Evolutionary conservation across 2,329 filamentous ascomycete genomes (phyloP), one percentile per base, ranked within the genome.

Genomic region (Epicoccum nigrum): DNA sequence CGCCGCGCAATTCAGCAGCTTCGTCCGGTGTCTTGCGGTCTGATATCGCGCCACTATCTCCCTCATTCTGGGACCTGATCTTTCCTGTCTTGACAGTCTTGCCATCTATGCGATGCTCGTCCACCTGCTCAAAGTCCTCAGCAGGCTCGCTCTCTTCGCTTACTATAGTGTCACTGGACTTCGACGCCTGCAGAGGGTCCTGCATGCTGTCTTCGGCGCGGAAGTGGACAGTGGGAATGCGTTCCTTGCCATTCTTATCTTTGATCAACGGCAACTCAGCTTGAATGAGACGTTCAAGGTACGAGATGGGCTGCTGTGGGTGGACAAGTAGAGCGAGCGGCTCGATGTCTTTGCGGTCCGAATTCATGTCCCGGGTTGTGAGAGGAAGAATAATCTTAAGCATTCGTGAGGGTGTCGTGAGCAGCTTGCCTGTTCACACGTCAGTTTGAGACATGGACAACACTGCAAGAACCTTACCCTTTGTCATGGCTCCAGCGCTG

Each of bases 261-360:
- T 82, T 77, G 12, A 93, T 78, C 0, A 84, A 83, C 0, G 90
- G 89, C 0, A 96, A 79, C 72, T 96, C 92, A 45, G 90, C 88
- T 68, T 96, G 92, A 38, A 97, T 92, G 3, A 97, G 78, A 7
- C 90, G 85, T 71, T 96, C 90, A 33, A 96, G 85, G 70, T 96
- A 96, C 7, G 90, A 96, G 3, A 97, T 81, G 0, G 92, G 92
- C 68, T 97, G 92, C 56, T 95, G 90, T 0, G 92, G 92, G 63
- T 96, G 92, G 0, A 96, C 82, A 2, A 96, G 83, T 0, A 96
- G 81, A 1, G 92, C 92, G 11, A 96, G 79, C 0, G 92, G 91
- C 62, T 95, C 89, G n/a, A 93, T 85, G 39, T 86, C 82, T 72
- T 88, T 87, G 49, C 85, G 79, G 55, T 86, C 82, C 1, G 76